Evolutionary conservation across 345 rosid species (phyloP), one percentile per base, ranked within the genome.

Genomic region (Passiflora organensis): DNA sequence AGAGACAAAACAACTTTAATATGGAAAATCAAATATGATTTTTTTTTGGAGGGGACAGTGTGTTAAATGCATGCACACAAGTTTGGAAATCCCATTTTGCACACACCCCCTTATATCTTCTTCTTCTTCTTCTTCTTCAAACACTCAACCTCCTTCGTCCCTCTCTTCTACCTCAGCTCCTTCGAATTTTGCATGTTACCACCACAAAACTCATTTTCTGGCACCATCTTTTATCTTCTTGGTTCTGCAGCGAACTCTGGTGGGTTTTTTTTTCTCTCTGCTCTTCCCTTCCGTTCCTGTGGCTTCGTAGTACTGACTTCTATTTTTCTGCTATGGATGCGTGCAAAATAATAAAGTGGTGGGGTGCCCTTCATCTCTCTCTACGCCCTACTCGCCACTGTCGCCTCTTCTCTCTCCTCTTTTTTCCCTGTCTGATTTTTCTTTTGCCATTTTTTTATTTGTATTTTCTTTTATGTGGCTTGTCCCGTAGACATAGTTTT

Each of bases 311-410:
- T 46, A 39, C 58, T 64, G 74, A 45, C 51, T 59, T 58, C 52
- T 69, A 51, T 66, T 69, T n/a, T 64, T 50, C 63, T 72, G 72
- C 75, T 72, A 69, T 72, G 80, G 87, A 81, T 78, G 87, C 82
- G 84, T 78, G 87, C 87, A 72, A 78, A 78, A 71, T 78, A 67
- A 66, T 81, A 76, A 82, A 82, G 76, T 66, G 64, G n/a, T 63
- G 63, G 76, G 67, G 78, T 66, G 44, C 69, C 16, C 38, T 38
- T 20, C 48, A 46, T 46, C 17, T 39, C 63, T 43, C 36, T 1
- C 12, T 1, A 6, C 20, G 38, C 46, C 6, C 11, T 51, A 4
- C 32, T n/a, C n/a, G n/a, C n/a, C n/a, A n/a, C n/a, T n/a, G n/a
- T n/a, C n/a, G n/a, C n/a, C n/a, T n/a, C n/a, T n/a, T n/a, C n/a